Evolutionary conservation across 805 yeast species (phyloP), one percentile per base, ranked within the genome.

Genomic region (Teunomyces gatunensis): DNA sequence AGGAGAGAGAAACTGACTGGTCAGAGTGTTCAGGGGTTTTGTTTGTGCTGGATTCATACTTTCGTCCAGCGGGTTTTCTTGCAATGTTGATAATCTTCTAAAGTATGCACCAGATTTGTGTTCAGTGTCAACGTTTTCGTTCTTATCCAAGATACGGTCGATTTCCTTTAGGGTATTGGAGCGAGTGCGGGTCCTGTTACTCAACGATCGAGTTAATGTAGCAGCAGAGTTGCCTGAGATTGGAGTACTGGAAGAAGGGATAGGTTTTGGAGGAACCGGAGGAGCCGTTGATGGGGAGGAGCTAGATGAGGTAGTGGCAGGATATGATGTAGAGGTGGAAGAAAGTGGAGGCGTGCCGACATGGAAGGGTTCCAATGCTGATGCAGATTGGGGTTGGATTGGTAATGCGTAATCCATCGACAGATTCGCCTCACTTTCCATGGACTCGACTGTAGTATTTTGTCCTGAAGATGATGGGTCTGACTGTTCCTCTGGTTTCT

Each of bases 81-180:
- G 84, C 12, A 85, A 61, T 0, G 85, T 81, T 0, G 89, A 83
- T 34, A 85, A 62, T 50, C 89, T 71, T 55, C 84, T 73, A 64
- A 83, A 82, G 58, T 83, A 83, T 20, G 87, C 88, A 18, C 79
- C 80, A 33, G 80, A 79, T 54, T 75, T 79, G 36, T 71, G 77
- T 39, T 76, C 80, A 1, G 73, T 64, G 45, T 72, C 75, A 13
- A 64, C 72, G 34, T 53, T 59, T 27, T 68, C 75, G 48, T 61
- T 64, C 44, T 66, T 67, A 42, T 71, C 75, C 29, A 70, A 54
- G 28, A 69, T 62, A 36, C 52, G 58, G 46, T 69, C 71, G 10
- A 68, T 63, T 45, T 69, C 74, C 40, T 57, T 62, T 34, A 68
- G 50, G 0, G 74, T 68, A 43, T 71, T 68, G 18, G 75, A 69